Conservation (phyloP, 768 basidiomycete species). For the Clavulina sp. region DNA sequence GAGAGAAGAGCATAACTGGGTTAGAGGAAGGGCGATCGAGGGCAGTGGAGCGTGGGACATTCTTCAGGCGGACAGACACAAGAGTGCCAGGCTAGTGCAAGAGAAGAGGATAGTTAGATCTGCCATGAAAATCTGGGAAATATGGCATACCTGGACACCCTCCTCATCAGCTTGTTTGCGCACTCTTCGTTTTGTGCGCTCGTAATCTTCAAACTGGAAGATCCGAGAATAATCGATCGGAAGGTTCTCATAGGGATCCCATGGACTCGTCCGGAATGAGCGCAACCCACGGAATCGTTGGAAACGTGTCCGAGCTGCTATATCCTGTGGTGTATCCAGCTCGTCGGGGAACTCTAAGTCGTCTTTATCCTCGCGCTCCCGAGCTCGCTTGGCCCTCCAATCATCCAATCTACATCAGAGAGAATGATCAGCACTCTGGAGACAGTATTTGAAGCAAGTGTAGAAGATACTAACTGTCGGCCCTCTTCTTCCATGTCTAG, state of each 20-base stretch:
- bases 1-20: constrained; percentile 59
- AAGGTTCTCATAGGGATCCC: constrained; percentile 95
- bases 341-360: constrained; percentile 90
- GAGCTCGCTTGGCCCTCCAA: constrained; percentile 35
- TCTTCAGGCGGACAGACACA: constrained; percentile 58
- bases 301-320: constrained; percentile 65
- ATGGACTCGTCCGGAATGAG: constrained; percentile 87
- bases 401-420: constrained; percentile 41
- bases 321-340: constrained; percentile 80
- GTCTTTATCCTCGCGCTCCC: constrained; percentile 58
- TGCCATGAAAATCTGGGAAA: neutral
- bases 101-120: neutral
- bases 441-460: neutral
- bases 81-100: constrained; percentile 52
- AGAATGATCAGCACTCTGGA: neutral
- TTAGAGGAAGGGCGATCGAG: constrained; percentile 15
- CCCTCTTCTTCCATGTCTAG: constrained; percentile 35
- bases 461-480: constrained; percentile 28
- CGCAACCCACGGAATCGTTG: constrained; percentile 82
- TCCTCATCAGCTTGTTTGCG: constrained; percentile 51
- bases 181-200: constrained; percentile 59
- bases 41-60: constrained; percentile 46
- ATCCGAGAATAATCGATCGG: constrained; percentile 87
- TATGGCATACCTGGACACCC: constrained; percentile 42
- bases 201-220: constrained; percentile 94